phyloP scores from a whole-genome alignment of 1,284 basidiomycete genomes.

The Papiliotrema terrestris region DNA sequence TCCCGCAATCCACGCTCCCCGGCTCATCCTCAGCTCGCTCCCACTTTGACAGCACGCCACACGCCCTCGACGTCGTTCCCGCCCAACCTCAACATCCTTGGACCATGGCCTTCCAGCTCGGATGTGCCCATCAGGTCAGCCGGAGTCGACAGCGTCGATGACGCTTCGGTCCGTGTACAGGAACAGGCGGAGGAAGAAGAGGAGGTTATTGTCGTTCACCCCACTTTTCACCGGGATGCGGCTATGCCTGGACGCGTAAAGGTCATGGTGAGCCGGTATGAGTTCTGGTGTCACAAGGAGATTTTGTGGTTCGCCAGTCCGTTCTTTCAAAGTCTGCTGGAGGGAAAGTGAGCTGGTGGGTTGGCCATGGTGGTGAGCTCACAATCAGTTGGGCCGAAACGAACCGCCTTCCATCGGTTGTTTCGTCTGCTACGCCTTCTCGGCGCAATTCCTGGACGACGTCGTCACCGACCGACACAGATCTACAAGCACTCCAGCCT shows the following conservation, averaged over 20 bases:
- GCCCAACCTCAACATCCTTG: conserved; percentile 2
- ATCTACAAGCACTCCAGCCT: background rate
- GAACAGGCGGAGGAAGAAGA: conserved; percentile 20
- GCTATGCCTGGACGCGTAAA: conserved; percentile 37
- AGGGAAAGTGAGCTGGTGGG: conserved; percentile 34
- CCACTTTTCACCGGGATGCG: conserved; percentile 32
- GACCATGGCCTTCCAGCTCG: conserved; percentile 8
- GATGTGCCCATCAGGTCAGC: background rate
- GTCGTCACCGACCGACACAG: conserved; percentile 7
- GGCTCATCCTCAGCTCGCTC: conserved; percentile 41
- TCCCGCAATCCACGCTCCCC: conserved; percentile 42
- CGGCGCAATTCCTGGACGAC: conserved; percentile 7
- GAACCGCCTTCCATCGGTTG: background rate
- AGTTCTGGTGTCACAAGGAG: conserved; percentile 48
- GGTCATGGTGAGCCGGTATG: conserved; percentile 36
- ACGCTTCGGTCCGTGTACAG: background rate
- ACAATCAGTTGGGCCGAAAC: conserved; percentile 41
- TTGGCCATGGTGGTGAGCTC: background rate
- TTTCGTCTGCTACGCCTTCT: conserved; percentile 1
- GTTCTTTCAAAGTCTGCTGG: conserved; percentile 42
- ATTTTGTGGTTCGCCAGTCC: conserved; percentile 45
- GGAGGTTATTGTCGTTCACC: conserved; percentile 34
- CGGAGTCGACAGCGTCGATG: too few relatives aligned
- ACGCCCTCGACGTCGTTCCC: conserved; percentile 11
- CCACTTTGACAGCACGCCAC: conserved; percentile 29